Conservation (phyloP, 768 basidiomycete genomes). For the Panaeolus cyanescens region DNA sequence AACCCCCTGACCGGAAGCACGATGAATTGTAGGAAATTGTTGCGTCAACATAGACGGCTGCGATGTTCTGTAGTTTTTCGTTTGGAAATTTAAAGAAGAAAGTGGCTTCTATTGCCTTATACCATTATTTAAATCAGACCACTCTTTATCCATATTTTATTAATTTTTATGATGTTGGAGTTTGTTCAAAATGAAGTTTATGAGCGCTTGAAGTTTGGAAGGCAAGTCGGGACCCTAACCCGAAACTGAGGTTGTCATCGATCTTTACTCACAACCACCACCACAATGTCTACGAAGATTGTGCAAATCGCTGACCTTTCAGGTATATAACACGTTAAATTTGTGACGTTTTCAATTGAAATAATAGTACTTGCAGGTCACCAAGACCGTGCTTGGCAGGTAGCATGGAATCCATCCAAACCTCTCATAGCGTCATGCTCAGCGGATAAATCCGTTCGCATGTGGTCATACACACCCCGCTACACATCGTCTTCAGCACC, state of each 20-base stretch:
- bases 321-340: slow-evolving; percentile 18
- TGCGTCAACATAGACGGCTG: too few relatives aligned
- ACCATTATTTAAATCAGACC: not conserved
- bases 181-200: not conserved
- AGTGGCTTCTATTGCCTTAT: not conserved
- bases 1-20: not conserved
- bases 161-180: not conserved
- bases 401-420: slow-evolving; percentile 86
- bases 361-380: slow-evolving; percentile 50
- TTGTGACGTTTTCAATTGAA: not conserved
- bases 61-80: too few relatives aligned
- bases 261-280: slow-evolving; percentile 18
- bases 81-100: not conserved
- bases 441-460: slow-evolving; percentile 86
- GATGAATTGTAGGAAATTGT: not conserved
- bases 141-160: not conserved
- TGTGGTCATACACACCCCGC: slow-evolving; percentile 65
- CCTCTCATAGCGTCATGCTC: slow-evolving; percentile 91
- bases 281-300: slow-evolving; percentile 24
- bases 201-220: not conserved
- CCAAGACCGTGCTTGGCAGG: slow-evolving; percentile 83
- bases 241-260: not conserved
- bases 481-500: slow-evolving; percentile 6
- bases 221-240: not conserved
- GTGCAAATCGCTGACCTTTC: slow-evolving; percentile 31